phyloP scores from a whole-genome alignment of 129 eudicot genomes.

The Helianthus tuberosus region DNA sequence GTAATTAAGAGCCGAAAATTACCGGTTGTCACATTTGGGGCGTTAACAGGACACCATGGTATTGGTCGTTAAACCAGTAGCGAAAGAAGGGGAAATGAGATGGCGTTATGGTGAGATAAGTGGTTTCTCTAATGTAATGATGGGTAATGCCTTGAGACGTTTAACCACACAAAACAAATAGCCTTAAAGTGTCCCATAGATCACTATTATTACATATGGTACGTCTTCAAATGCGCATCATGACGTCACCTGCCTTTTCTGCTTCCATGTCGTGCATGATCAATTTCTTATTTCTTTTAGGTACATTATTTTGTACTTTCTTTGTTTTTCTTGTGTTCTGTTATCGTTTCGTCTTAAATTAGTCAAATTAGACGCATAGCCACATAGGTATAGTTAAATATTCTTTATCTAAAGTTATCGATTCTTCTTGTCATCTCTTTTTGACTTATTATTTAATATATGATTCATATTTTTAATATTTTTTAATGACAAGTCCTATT shows the following conservation, averaged over 20 bases:
- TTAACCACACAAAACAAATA: no score
- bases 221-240: neutral
- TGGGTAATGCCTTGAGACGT: no score
- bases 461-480: neutral
- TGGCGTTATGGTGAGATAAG: no score
- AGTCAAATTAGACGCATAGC: conserved; percentile 2
- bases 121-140: no score
- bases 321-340: neutral
- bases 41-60: no score
- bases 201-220: neutral
- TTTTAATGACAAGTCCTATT: no score
- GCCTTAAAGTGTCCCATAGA: no score
- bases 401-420: neutral
- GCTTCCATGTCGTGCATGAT: neutral
- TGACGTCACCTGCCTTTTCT: neutral
- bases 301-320: neutral
- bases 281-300: neutral
- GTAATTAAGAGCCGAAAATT: no score
- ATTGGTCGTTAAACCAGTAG: no score
- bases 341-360: neutral
- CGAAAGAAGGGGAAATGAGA: no score
- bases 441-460: neutral
- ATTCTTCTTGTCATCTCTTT: neutral
- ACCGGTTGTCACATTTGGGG: no score
- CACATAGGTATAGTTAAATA: neutral